phyloP scores from a whole-genome alignment of 1,284 basidiomycete genomes.

The Salmacisia buchloeana region DNA sequence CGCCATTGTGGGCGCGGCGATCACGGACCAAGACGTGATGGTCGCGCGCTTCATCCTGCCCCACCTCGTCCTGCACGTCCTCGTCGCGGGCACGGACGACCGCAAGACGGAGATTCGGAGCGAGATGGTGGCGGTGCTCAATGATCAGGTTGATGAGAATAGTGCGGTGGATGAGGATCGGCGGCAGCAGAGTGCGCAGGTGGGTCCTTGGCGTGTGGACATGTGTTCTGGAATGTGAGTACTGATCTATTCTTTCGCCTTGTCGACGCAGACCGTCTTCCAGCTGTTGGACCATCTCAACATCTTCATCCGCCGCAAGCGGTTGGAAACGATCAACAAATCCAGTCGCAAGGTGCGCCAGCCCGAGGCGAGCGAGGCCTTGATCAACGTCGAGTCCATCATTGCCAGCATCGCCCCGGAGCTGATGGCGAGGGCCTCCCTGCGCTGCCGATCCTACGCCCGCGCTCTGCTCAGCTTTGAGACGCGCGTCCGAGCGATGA shows the following conservation, averaged over 20 bases:
- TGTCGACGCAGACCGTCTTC: constrained; percentile 79
- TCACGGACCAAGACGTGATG: constrained; percentile 81
- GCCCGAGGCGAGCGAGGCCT: constrained; percentile 48
- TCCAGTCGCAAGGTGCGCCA: not conserved
- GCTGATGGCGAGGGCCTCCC: constrained; percentile 85
- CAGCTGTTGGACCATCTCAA: constrained; percentile 90
- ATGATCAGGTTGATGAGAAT: constrained; percentile 67
- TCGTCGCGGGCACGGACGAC: constrained; percentile 70
- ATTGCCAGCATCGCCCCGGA: constrained; percentile 78
- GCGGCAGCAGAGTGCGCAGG: constrained; percentile 60
- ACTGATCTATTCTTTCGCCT: not conserved
- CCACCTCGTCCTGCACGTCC: constrained; percentile 79
- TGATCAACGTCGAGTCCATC: constrained; percentile 64
- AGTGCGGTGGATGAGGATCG: constrained; percentile 32
- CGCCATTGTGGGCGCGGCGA: constrained; percentile 68
- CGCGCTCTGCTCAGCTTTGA: constrained; percentile 93
- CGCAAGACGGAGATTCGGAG: constrained; percentile 60
- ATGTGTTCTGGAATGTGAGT: not conserved
- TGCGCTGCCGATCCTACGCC: constrained; percentile 89
- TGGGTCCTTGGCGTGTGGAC: constrained; percentile 44
- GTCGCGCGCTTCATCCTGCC: constrained; percentile 87
- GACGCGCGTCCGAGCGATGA: constrained; percentile 53
- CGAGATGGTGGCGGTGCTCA: constrained; percentile 76
- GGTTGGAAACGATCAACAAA: constrained; percentile 39
- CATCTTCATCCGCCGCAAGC: constrained; percentile 67